phyloP scores from a whole-genome alignment of 306 rosid species.

The Acacia crassicarpa region DNA sequence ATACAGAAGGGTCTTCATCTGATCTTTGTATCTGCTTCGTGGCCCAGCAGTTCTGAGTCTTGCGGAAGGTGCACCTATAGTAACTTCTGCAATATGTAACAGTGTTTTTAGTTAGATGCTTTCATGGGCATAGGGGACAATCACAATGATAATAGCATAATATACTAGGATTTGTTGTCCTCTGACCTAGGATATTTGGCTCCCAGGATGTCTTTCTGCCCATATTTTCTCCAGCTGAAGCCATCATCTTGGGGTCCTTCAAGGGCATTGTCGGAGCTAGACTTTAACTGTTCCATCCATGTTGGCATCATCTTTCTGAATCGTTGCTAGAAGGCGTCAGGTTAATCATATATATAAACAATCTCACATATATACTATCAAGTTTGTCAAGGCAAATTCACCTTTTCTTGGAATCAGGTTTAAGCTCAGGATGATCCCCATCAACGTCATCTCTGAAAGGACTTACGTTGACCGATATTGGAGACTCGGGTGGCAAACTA shows the following conservation, averaged over 20 bases:
- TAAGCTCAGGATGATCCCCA: conserved; percentile 44
- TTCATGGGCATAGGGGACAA: neutral
- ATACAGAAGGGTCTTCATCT: conserved; percentile 73
- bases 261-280: conserved; percentile 54
- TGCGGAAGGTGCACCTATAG: conserved; percentile 91
- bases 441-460: conserved; percentile 55
- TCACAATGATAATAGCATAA: neutral
- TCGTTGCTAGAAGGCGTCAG: conserved; percentile 5
- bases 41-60: conserved; percentile 76
- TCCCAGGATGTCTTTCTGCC: conserved; percentile 86
- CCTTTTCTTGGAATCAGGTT: conserved; percentile 75
- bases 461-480: conserved; percentile 53
- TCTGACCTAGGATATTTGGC: conserved; percentile 74
- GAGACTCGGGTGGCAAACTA: conserved; percentile 48
- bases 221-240: conserved; percentile 86
- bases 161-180: neutral
- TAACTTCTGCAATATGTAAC: conserved; percentile 79
- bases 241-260: conserved; percentile 79
- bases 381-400: conserved; percentile 20
- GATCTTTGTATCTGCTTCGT: conserved; percentile 96
- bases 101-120: conserved; percentile 28
- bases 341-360: neutral
- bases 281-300: conserved; percentile 64
- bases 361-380: neutral
- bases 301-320: conserved; percentile 73